These are phyloP conservation scores for Candida cerambycidarum DNA, from an alignment of 805 yeast species.

Conservation along the genomic window DNA sequence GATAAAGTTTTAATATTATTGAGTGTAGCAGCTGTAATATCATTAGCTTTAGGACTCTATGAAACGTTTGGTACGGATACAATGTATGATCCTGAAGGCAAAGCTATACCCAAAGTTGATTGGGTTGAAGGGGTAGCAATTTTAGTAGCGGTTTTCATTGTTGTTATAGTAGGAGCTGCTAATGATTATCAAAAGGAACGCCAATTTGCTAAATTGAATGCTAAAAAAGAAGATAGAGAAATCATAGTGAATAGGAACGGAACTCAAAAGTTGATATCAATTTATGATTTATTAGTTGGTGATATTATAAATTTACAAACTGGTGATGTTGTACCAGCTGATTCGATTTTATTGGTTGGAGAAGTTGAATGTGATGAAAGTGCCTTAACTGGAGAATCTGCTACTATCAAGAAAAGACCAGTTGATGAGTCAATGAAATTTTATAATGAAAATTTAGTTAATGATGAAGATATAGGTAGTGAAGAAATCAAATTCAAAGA, in stretches of 20 bases:
- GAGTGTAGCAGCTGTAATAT: constrained; percentile 82
- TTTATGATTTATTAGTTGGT: constrained; percentile 80
- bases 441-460: constrained; percentile 26
- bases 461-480: constrained; percentile 41
- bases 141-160: constrained; percentile 85
- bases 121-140: constrained; percentile 99
- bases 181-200: constrained; percentile 96
- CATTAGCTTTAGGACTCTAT: constrained; percentile 87
- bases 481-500: constrained; percentile 52
- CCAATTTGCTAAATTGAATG: constrained; percentile 84
- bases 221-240: constrained; percentile 82
- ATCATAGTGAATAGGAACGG: constrained; percentile 77
- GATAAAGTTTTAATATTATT: constrained; percentile 88
- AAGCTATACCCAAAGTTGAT: constrained; percentile 77
- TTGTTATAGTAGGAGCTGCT: constrained; percentile 90
- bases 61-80: constrained; percentile 87
- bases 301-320: constrained; percentile 82
- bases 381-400: constrained; percentile 91
- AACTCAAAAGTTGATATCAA: constrained; percentile 62
- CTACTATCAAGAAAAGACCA: constrained; percentile 69
- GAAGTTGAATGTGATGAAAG: constrained; percentile 88
- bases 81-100: constrained; percentile 75
- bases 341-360: constrained; percentile 72
- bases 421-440: constrained; percentile 43
- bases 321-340: constrained; percentile 93